phyloP scores from a whole-genome alignment of 345 rosid species.

The Pistacia integerrima region DNA sequence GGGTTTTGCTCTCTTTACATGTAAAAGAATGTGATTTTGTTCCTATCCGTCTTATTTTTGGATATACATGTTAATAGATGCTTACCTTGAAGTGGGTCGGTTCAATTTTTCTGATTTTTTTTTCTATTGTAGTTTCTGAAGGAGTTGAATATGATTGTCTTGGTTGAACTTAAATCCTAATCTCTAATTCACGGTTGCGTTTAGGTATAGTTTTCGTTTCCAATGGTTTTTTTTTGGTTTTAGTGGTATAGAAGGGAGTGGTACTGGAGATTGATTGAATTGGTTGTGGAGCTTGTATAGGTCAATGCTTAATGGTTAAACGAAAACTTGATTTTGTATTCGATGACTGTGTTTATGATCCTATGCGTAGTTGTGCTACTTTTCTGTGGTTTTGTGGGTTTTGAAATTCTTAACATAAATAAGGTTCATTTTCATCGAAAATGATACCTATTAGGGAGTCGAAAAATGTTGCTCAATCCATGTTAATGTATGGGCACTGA shows the following conservation, averaged over 20 bases:
- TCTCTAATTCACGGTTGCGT: too few relatives aligned
- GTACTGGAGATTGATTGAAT: slow-evolving; percentile 2
- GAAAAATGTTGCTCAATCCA: neutral
- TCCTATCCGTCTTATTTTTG: neutral
- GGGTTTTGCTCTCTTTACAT: neutral
- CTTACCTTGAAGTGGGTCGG: neutral
- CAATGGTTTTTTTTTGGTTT: too few relatives aligned
- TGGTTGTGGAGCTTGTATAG: neutral
- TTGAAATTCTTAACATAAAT: neutral
- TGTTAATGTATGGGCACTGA: neutral
- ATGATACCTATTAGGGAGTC: neutral
- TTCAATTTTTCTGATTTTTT: neutral
- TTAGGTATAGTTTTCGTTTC: neutral
- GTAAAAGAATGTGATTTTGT: neutral
- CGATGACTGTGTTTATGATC: neutral
- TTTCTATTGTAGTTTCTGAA: neutral
- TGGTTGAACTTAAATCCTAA: neutral
- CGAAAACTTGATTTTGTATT: neutral
- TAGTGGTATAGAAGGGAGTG: neutral
- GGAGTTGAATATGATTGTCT: neutral
- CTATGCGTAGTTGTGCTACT: too few relatives aligned
- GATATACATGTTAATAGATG: neutral
- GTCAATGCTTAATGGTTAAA: neutral
- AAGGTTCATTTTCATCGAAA: neutral
- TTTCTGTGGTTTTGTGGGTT: neutral